These are phyloP conservation scores for Osmanthus fragrans DNA, from an alignment of 257 asterid species.

Conservation along the genomic window DNA sequence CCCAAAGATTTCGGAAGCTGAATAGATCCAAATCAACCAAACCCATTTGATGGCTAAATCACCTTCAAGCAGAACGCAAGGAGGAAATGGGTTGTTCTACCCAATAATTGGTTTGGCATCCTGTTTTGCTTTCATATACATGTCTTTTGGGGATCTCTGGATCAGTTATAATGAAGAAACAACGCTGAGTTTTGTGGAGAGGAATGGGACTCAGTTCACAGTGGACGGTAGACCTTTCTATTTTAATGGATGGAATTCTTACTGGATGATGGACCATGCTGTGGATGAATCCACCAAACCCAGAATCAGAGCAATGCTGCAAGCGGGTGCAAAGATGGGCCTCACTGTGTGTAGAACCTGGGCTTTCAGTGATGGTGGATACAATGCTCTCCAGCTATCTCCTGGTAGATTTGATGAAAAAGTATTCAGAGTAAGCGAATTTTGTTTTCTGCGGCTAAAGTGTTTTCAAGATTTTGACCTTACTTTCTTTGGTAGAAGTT, in stretches of 20 bases:
- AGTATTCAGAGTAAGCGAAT: conserved; percentile 75
- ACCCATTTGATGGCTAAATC: conserved; percentile 24
- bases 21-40: conserved; percentile 35
- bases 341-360: conserved; percentile 96
- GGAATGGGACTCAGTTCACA: conserved; percentile 90
- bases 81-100: conserved; percentile 79
- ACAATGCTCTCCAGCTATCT: conserved; percentile 85
- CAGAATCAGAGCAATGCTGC: conserved; percentile 68
- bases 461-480: conserved; percentile 10
- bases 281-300: conserved; percentile 64
- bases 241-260: conserved; percentile 97
- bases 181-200: conserved; percentile 76
- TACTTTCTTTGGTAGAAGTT: background rate
- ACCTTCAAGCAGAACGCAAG: conserved; percentile 38
- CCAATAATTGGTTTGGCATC: conserved; percentile 89
- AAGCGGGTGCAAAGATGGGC: conserved; percentile 93
- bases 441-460: conserved; percentile 11
- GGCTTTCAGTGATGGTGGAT: conserved; percentile 97
- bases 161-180: conserved; percentile 38
- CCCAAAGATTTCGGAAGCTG: conserved; percentile 26
- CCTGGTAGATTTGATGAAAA: conserved; percentile 86
- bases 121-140: conserved; percentile 68
- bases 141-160: conserved; percentile 92
- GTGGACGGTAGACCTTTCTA: conserved; percentile 87
- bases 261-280: conserved; percentile 98